phyloP scores from a whole-genome alignment of 176 grass and related monocot species.

The Avena sativa region DNA sequence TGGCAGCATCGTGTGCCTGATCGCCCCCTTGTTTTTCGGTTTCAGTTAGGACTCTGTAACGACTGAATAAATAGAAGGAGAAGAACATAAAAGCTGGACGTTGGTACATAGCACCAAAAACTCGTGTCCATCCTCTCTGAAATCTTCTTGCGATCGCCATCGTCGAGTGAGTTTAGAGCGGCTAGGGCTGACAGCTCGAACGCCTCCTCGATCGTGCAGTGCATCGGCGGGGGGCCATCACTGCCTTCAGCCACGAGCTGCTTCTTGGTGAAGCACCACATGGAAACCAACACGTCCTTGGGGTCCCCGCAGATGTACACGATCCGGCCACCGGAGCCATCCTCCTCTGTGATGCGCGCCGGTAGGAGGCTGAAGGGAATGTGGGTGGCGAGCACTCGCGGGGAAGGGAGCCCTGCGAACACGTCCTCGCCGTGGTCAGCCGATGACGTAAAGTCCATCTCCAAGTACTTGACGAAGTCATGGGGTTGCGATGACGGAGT shows the following conservation, averaged over 20 bases:
- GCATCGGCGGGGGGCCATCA: too few relatives aligned
- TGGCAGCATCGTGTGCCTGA: too few relatives aligned
- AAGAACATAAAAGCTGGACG: too few relatives aligned
- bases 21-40: too few relatives aligned
- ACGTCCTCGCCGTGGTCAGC: not conserved
- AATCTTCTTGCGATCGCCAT: too few relatives aligned
- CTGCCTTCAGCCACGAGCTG: too few relatives aligned
- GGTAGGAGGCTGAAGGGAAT: constrained; percentile 43
- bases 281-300: constrained; percentile 48
- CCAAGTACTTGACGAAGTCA: constrained; percentile 31
- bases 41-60: too few relatives aligned
- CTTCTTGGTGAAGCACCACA: constrained; percentile 11
- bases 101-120: too few relatives aligned
- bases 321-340: not conserved
- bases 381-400: constrained; percentile 38
- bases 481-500: constrained; percentile 31
- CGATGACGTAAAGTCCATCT: not conserved
- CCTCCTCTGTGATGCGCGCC: not conserved
- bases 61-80: too few relatives aligned
- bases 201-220: not conserved
- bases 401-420: constrained; percentile 3
- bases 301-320: constrained; percentile 54
- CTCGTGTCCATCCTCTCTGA: too few relatives aligned
- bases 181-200: not conserved
- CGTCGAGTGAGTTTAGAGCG: too few relatives aligned